phyloP scores from a whole-genome alignment of 2,329 filamentous ascomycete species.

The Paraphaeosphaeria sporulosa region DNA sequence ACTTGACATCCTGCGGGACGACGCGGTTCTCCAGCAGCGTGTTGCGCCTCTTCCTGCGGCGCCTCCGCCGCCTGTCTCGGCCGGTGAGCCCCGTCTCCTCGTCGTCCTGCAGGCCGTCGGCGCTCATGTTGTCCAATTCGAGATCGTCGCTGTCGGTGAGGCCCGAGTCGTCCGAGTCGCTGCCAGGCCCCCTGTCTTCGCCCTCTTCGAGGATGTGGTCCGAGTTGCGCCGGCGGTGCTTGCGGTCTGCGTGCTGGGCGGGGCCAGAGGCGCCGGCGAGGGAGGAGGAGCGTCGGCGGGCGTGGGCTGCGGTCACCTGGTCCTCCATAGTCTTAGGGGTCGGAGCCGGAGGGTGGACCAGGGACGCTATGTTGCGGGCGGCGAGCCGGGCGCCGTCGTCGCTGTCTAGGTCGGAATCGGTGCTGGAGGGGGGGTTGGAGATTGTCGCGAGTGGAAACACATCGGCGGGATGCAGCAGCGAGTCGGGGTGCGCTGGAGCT shows the following conservation, averaged over 20 bases:
- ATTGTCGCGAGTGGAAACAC: constrained; percentile 46
- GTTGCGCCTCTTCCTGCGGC: constrained; percentile 71
- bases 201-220: constrained; percentile 47
- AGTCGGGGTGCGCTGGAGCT: constrained; percentile 30
- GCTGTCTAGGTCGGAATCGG: constrained; percentile 32
- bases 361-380: constrained; percentile 33
- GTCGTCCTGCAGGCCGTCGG: constrained; percentile 79
- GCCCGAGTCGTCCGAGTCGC: constrained; percentile 41
- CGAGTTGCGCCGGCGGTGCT: constrained; percentile 37
- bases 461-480: constrained; percentile 46
- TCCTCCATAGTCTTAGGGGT: constrained; percentile 43
- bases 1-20: constrained; percentile 50
- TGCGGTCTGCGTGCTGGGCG: constrained; percentile 30
- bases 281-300: constrained; percentile 46
- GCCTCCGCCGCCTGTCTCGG: constrained; percentile 73
- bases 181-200: constrained; percentile 39
- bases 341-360: constrained; percentile 36
- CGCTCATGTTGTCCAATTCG: constrained; percentile 66
- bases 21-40: constrained; percentile 78
- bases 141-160: constrained; percentile 58
- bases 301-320: constrained; percentile 27
- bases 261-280: constrained; percentile 38
- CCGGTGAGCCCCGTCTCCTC: constrained; percentile 88
- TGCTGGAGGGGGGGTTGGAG: constrained; percentile 44
- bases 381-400: constrained; percentile 27